A percentile compares a stretch with the other conserved stretches of the same genome.
Conservation (phyloP, 1,284 basidiomycete species). For the Puccinia sorghi region DNA sequence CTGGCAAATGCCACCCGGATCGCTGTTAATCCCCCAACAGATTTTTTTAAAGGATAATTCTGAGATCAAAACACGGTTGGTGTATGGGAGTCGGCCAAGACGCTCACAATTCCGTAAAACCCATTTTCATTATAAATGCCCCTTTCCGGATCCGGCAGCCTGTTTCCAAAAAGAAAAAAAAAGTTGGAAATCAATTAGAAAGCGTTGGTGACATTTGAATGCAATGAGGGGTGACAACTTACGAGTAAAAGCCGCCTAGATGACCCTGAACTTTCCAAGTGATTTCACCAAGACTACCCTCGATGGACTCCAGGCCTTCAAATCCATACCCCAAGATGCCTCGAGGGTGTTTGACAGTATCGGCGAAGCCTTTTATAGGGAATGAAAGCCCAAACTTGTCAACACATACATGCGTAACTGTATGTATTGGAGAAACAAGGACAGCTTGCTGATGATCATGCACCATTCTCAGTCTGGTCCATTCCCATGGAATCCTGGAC, state of each 20-base stretch:
- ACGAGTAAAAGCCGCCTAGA: conserved; percentile 49
- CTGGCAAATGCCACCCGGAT: conserved; percentile 45
- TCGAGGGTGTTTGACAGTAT: conserved; percentile 54
- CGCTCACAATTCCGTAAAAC: conserved; percentile 41
- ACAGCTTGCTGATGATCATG: not conserved
- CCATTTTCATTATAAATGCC: conserved; percentile 47
- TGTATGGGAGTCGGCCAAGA: not conserved
- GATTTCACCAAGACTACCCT: conserved; percentile 34
- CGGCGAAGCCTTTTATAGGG: conserved; percentile 13
- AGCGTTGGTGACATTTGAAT: not conserved
- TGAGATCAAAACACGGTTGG: not conserved
- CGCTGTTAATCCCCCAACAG: conserved; percentile 19
- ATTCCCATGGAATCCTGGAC: conserved; percentile 55
- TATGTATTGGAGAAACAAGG: no score
- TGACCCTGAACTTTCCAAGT: conserved; percentile 55
- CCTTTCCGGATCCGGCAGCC: conserved; percentile 36
- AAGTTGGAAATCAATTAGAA: not conserved
- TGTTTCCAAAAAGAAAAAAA: conserved; percentile 2
- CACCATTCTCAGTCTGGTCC: conserved; percentile 45
- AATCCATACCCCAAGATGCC: conserved; percentile 53
- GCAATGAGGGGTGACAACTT: not conserved
- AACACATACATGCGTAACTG: not conserved
- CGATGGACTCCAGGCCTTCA: conserved; percentile 21
- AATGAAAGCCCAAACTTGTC: not conserved
- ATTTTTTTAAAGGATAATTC: not conserved